phyloP scores from a whole-genome alignment of 441 rosid species.

The Metrosideros polymorpha region DNA sequence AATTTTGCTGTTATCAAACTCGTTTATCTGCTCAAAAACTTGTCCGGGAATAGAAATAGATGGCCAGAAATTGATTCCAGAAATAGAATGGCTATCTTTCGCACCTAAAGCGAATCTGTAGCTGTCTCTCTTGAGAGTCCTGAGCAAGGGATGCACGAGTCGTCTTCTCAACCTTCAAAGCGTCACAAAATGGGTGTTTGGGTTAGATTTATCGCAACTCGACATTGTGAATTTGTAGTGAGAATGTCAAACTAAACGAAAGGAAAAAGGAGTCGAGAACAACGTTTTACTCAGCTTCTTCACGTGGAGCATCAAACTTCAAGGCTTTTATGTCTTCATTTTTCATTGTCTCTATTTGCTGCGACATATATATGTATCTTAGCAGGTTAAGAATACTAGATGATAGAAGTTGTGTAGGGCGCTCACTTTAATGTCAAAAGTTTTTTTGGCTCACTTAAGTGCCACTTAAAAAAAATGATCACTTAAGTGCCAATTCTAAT shows the following conservation, averaged over 20 bases:
- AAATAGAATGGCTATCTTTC: no score
- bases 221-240: not conserved
- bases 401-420: no score
- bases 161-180: slow-evolving; percentile 29
- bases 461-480: no score
- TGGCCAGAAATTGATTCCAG: no score
- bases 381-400: no score
- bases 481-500: no score
- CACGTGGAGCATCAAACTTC: not conserved
- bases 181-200: slow-evolving; percentile 32
- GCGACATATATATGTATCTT: no score
- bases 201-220: not conserved
- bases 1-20: no score
- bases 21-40: no score
- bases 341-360: not conserved
- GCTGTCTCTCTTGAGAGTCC: slow-evolving; percentile 15
- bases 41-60: no score
- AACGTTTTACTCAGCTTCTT: not conserved
- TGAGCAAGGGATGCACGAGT: slow-evolving; percentile 9
- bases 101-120: slow-evolving; percentile 11
- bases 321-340: not conserved
- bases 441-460: no score
- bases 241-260: not conserved
- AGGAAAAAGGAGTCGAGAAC: not conserved
- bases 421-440: no score